Evolutionary conservation across 768 basidiomycete species (phyloP), one percentile per base, ranked within the genome.

Genomic region (Pholiota microspora): DNA sequence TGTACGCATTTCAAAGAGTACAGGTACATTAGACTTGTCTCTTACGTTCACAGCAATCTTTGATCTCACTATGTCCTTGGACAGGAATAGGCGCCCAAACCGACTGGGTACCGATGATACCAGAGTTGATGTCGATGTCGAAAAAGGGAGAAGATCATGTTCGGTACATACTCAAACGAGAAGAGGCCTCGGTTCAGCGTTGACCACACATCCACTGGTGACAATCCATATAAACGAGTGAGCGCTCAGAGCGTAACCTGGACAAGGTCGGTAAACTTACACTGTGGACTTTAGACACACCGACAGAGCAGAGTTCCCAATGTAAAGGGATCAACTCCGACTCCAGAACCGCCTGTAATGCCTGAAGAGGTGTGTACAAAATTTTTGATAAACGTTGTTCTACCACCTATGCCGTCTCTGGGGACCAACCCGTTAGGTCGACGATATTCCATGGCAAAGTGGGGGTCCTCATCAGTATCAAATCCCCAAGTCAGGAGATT

Each of bases 401-500:
- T n/a, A n/a, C n/a, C n/a, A n/a, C n/a, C n/a, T n/a, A n/a, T n/a
- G n/a, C n/a, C n/a, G n/a, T n/a, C n/a, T 27, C 13, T 5, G 21
- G 15, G 13, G 25, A 27, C 15, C 21, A 9, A 13, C 6, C 7
- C 9, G 29, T 9, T 23, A 64, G 58, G 55, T 47, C 23, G 59
- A 51, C 10, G 58, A 59, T 7, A 42, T 49, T 18, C 66, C 66
- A 3, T 67, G 66, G 66, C 59, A 48, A 18, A 62, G 60, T 28
- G 61, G 59, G 6, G 62, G 62, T 29, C 58, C 63, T 16, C 56
- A 62, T 45, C 60, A 58, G 45, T 62, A 59, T 45, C 45, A 54
- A 10, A 36, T 46, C 1, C 61, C 61, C 2, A 58, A 60, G 35
- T 53, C 58, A 34, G 63, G 61, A 8, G 66, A 64, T 52, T 51